Conservation (phyloP, 768 basidiomycete species). For the Trametes cinnabarina region DNA sequence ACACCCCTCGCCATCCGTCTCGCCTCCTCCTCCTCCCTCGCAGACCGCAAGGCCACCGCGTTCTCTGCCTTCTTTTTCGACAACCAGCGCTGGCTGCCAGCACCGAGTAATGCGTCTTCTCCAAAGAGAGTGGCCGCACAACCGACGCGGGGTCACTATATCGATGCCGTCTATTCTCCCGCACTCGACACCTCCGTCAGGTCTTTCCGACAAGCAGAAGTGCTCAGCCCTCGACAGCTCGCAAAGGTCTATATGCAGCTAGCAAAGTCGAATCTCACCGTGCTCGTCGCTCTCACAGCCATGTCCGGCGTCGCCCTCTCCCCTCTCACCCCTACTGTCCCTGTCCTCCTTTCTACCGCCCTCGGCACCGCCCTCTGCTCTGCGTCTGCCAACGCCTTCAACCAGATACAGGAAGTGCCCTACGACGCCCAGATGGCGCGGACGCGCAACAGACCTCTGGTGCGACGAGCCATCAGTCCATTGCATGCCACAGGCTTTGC, state of each 20-base stretch:
- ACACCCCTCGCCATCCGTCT: constrained; percentile 9
- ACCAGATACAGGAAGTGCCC: constrained; percentile 92
- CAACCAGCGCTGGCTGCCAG: constrained; percentile 50
- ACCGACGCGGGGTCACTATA: constrained; percentile 19
- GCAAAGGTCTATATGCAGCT: constrained; percentile 75
- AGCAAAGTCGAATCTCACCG: constrained; percentile 80
- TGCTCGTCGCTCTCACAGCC: constrained; percentile 82
- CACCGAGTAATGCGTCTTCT: not conserved
- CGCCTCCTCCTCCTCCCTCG: constrained; percentile 21
- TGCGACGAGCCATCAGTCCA: constrained; percentile 79
- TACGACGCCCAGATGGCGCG: constrained; percentile 96
- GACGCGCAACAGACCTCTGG: constrained; percentile 84
- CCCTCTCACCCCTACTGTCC: constrained; percentile 80
- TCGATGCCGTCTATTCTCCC: constrained; percentile 16
- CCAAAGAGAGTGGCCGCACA: not conserved
- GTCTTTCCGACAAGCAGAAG: constrained; percentile 26
- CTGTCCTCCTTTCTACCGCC: constrained; percentile 83
- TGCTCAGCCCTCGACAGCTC: constrained; percentile 50
- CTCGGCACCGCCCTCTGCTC: constrained; percentile 88
- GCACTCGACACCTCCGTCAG: constrained; percentile 13
- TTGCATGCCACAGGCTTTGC: constrained; percentile 85
- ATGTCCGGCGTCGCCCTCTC: constrained; percentile 93
- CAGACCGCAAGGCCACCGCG: constrained; percentile 15
- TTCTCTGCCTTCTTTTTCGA: constrained; percentile 65
- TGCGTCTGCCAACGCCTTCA: constrained; percentile 91